Conservation (phyloP, 148 eudicot genomes). For the Silene latifolia region DNA sequence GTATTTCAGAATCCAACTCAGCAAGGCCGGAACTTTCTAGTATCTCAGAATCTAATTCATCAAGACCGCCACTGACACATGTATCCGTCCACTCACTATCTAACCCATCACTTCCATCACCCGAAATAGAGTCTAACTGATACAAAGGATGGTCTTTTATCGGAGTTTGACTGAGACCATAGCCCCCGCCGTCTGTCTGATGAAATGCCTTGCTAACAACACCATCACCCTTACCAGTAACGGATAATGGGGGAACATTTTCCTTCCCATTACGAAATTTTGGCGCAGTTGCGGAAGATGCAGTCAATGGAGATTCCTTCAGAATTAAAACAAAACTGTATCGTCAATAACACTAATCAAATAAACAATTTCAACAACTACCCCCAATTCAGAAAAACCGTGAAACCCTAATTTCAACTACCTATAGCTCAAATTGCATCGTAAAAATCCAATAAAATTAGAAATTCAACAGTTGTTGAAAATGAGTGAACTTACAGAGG, state of each 20-base stretch:
- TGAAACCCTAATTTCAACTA: background rate
- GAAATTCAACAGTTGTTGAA: background rate
- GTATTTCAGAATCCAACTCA: conserved; percentile 20
- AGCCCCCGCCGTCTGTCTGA: conserved; percentile 12
- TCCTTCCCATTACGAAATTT: conserved; percentile 23
- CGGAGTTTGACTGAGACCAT: background rate
- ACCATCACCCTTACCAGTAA: background rate
- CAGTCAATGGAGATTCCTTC: conserved; percentile 12
- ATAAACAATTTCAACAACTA: background rate
- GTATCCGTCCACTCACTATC: conserved; percentile 7
- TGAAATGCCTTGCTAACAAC: conserved; percentile 5
- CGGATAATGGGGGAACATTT: conserved; percentile 8
- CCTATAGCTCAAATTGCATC: background rate
- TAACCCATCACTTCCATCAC: background rate
- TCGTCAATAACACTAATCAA: background rate
- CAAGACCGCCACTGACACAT: conserved; percentile 15
- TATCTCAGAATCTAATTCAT: conserved; percentile 25
- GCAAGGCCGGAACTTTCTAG: conserved; percentile 16
- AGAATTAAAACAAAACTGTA: conserved; percentile 3
- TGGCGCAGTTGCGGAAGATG: conserved; percentile 1
- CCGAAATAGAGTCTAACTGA: background rate
- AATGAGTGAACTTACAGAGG: conserved; percentile 8
- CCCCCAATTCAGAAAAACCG: background rate
- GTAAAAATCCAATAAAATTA: background rate
- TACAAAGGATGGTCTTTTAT: background rate